Base-by-base conservation (phyloP, 371 early-diverging fungal genomes). In the Mortierella sp. region DNA sequence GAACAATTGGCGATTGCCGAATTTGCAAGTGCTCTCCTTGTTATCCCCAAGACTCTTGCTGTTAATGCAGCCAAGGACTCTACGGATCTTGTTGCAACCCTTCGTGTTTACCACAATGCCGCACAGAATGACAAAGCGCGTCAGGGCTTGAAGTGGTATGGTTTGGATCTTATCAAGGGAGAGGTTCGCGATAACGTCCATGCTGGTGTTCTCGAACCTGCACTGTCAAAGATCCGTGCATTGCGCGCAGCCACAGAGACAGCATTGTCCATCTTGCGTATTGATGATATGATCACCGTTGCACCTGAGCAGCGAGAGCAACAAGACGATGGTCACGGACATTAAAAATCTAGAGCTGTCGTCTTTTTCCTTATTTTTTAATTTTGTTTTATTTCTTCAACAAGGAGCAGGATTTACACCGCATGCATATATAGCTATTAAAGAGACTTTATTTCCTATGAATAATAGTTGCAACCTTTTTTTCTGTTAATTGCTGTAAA, bases 161-260 rank as follows among this genome's bases (percentile, higher is more conserved):
- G 99, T 24, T 87, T 99, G 67, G 99, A 99, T 67, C 87, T 99
- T 63, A 92, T 96, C 70, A 94, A 97, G 63, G 99, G 99, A 22
- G 90, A 89, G 76, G 88, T 99, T 38, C 91, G 98, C 59, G 96
- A 99, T 83, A 99, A 99, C 87, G 86, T 99, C 64, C 89, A 92
- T 72, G 94, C 95, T 32, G 99, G 99, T 67, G 97, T 99, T 8
- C 88, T 99, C 68, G 99, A 99, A 86, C 99, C 99, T 38, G 97
- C 98, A 62, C 96, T 99, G 90, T 96, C 96, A 83, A 99, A 99
- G 90, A 92, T 99, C 86, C 99, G 98, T 87, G 96, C 97, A 45
- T 86, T 99, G 66, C 97, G 98, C 89, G 96, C 99, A 36, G 99
- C 99, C 40, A 99, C 99, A 47, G 99, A 99, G 87, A 99, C 99